Evolutionary conservation across 345 rosid species (phyloP).

Genomic region (Aquilaria yunnanensis): DNA sequence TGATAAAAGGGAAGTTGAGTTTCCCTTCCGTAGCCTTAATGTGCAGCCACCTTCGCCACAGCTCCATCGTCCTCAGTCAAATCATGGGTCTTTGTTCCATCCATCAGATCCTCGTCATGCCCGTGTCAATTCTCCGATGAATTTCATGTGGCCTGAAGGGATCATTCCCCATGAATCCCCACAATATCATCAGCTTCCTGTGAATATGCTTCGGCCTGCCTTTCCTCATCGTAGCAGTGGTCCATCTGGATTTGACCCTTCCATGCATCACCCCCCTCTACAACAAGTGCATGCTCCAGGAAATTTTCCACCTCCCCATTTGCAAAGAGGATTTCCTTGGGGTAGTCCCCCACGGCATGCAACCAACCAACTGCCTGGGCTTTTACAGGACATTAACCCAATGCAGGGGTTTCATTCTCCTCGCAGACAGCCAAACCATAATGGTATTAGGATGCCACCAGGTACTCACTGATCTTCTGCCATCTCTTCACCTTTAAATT

Average conservation of each 20-base stretch:
- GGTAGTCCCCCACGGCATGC: slow-evolving; percentile 42
- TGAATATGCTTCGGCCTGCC: slow-evolving; percentile 54
- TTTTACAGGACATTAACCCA: slow-evolving; percentile 46
- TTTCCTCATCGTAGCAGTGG: slow-evolving; percentile 50
- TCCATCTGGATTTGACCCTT: slow-evolving; percentile 53
- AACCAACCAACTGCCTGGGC: slow-evolving; percentile 48
- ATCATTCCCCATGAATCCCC: slow-evolving; percentile 45
- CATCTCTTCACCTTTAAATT: not conserved
- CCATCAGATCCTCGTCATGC: slow-evolving; percentile 58
- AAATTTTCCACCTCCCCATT: slow-evolving; percentile 51
- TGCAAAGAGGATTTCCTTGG: slow-evolving; percentile 48
- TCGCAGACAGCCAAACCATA: slow-evolving; percentile 48
- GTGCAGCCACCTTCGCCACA: slow-evolving; percentile 39
- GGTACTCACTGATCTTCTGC: slow-evolving; percentile 12
- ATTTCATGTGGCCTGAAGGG: slow-evolving; percentile 50
- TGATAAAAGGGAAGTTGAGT: slow-evolving; percentile 41
- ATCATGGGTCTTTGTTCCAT: slow-evolving; percentile 49
- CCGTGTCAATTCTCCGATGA: slow-evolving; percentile 50
- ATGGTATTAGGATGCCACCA: slow-evolving; percentile 41
- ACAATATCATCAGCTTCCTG: slow-evolving; percentile 46
- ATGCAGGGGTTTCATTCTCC: slow-evolving; percentile 61
- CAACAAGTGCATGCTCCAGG: slow-evolving; percentile 68
- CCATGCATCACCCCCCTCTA: slow-evolving; percentile 44
- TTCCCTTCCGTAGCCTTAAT: slow-evolving; percentile 32
- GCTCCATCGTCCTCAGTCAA: slow-evolving; percentile 45